Base-by-base conservation (phyloP, 2,329 filamentous ascomycete species). In the Dryadomyces quercus-mongolicae region DNA sequence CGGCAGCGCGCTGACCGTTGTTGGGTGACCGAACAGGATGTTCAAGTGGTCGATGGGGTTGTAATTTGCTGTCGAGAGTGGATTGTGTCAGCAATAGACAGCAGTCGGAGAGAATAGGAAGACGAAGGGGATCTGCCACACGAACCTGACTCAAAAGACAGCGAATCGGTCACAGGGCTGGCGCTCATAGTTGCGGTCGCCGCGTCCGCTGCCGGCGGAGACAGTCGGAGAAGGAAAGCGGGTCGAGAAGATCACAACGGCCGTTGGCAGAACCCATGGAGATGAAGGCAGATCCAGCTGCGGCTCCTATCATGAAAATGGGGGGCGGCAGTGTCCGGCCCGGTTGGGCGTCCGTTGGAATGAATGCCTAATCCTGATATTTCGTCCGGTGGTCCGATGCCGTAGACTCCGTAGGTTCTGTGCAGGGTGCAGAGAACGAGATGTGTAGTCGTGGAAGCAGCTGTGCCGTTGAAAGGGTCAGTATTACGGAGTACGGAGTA, bases 1-100 rank as follows among this genome's bases (percentile, higher is more conserved):
- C 49, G 78, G 74, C 59, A 95, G 84, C 53, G 88, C 88, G 44
- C 84, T 80, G 57, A 97, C 82, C 57, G 90, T 84, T 40, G 89
- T 88, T 1, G 92, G 87, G 64, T 95, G 88, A 51, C 89, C 84
- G 74, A 98, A 98, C 63, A 98, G 85, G 58, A 86, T 77, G 73
- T 98, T 97, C 55, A 98, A 79, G 70, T 98, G 90, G 62, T 88
- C 80, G 67, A 97, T 85, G 53, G 93, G 90, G 67, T 97, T 56
- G 55, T 61, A 60, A 53, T 61, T 54, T 44, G 54, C 55, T 59
- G 49, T 6, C 36, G 15, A 16, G 6, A 16, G 5, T 7, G 25
- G 25, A 31, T 31, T 31, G 25, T 31, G 25, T 12, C 2, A 34
- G 45, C 43, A 15, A 47, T 46, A 25, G 52, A 52, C n/a, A n/a